These are phyloP conservation scores for Trifolium pratense DNA, from an alignment of 306 rosid genomes.

Conservation along the genomic window DNA sequence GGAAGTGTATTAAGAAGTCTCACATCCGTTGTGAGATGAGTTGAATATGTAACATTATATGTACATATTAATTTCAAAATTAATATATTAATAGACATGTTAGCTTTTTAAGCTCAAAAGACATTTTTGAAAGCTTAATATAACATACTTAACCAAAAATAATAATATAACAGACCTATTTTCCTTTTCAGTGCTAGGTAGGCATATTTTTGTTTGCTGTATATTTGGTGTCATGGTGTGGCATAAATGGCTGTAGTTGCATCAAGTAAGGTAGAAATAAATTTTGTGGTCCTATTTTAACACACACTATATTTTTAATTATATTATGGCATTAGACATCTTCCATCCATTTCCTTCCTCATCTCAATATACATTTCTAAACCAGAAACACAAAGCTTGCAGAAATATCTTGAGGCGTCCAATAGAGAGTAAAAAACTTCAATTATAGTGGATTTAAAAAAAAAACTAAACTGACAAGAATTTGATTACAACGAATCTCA, in stretches of 20 bases:
- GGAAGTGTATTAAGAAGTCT: too few species aligned
- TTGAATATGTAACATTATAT: too few species aligned
- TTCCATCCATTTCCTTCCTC: background rate
- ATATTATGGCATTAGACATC: background rate
- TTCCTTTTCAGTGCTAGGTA: background rate
- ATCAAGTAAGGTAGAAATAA: background rate
- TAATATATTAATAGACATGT: too few species aligned
- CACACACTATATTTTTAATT: background rate
- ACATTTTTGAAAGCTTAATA: too few species aligned
- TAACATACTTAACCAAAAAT: too few species aligned
- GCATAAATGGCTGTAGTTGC: background rate
- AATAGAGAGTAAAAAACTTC: background rate
- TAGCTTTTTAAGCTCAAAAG: too few species aligned
- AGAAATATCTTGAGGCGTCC: background rate
- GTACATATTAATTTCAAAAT: too few species aligned
- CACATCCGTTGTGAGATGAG: too few species aligned
- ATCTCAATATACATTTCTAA: background rate
- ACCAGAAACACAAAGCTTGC: background rate
- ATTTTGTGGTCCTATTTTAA: background rate
- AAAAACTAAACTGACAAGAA: too few species aligned
- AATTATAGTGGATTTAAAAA: background rate
- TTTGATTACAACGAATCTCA: background rate
- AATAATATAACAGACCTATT: too few species aligned
- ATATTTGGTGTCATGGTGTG: background rate
- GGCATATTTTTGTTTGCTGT: too few species aligned